Evolutionary conservation across 371 early-diverging fungal species (phyloP), one percentile per base, ranked within the genome.

Genomic region (Gilbertella persicaria): DNA sequence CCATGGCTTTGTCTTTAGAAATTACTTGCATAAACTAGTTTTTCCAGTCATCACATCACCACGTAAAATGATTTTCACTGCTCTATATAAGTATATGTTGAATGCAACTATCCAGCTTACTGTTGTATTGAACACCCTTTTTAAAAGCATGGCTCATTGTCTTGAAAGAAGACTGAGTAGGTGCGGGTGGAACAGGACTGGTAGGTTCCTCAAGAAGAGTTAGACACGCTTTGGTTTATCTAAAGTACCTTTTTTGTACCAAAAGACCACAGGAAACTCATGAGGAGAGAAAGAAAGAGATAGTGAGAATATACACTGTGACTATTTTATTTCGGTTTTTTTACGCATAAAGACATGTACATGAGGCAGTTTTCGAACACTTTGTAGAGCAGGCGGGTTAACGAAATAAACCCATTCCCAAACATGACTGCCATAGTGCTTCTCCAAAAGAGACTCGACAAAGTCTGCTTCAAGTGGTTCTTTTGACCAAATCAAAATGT

Each of bases 41-140:
- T 86, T 86, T 53, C 86, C 86, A 3, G 84, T 83, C 74, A 79
- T 78, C 33, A 83, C 82, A 50, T 84, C 86, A 33, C 86, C 86
- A 45, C 84, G 80, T 29, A 86, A 69, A 30, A 82, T 67, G 25
- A 86, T 73, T 66, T 86, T 86, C 84, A 86, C 86, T 86, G 65
- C n/a, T 14, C 6, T 1, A 14, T 5, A 13, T 24, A 13, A 39
- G n/a, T 25, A 14, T 25, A n/a, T 19, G 5, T 20, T 1, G 25
- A 16, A 28, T 12, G 2, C 3, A 3, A 3, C 20, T 40, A 12
- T 30, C 10, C 25, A 47, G 53, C 66, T 60, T 69, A 78, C 82
- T 79, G 42, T 82, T 82, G 54, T 79, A 82, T 36, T 79, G 75
- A n/a, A 79, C 78, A 19, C 82, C 82, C 40, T 64, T 75, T 38